These are phyloP conservation scores for Podila epicladia DNA, from an alignment of 192 early-diverging fungal genomes.

Conservation along the genomic window DNA sequence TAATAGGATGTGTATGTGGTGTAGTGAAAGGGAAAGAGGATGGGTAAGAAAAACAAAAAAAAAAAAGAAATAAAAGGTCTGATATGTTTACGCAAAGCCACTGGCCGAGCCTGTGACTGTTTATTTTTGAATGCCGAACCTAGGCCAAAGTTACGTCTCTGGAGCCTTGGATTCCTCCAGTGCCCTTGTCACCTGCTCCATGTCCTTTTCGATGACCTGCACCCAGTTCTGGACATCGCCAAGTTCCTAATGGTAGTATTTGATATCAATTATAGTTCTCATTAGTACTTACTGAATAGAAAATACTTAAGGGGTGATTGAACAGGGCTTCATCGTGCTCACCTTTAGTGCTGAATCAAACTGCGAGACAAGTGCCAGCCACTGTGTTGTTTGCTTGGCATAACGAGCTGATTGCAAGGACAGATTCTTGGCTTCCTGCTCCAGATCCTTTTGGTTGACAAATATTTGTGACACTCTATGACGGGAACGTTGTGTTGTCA, in stretches of 20 bases:
- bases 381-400: constrained; percentile 76
- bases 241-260: constrained; percentile 66
- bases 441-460: constrained; percentile 71
- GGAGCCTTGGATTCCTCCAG: constrained; percentile 55
- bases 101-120: not conserved
- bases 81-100: not conserved
- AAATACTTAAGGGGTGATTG: not conserved
- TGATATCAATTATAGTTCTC: not conserved
- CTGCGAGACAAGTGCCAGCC: constrained; percentile 78
- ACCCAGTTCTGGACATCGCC: constrained; percentile 92
- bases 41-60: constrained; percentile 1
- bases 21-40: not conserved
- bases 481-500: not conserved
- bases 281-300: not conserved
- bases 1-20: not conserved
- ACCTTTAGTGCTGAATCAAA: constrained; percentile 86
- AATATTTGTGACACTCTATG: constrained; percentile 68
- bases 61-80: constrained; percentile 8
- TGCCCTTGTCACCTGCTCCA: constrained; percentile 75
- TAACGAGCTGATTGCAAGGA: constrained; percentile 59
- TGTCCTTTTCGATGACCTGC: constrained; percentile 83
- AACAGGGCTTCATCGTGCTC: not conserved
- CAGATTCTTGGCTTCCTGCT: constrained; percentile 65
- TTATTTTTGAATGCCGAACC: not conserved
- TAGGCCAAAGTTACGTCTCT: not conserved